Conservation (phyloP, 108 stramenopile species). For the Stephanodiscus triporus region DNA sequence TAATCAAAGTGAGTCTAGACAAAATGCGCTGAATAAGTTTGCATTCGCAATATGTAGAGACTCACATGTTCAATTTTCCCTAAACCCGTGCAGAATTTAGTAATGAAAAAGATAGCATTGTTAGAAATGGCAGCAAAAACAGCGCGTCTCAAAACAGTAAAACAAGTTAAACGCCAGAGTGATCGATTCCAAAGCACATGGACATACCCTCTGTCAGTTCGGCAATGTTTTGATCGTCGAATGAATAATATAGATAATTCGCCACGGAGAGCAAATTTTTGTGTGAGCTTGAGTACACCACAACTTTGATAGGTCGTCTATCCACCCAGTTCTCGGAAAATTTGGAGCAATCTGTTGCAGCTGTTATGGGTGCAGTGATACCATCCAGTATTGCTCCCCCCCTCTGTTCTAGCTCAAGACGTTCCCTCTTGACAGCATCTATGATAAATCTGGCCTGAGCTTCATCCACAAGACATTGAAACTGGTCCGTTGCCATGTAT, state of each 20-base stretch:
- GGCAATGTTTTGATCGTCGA: conserved; percentile 50
- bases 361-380: conserved; percentile 34
- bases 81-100: not conserved
- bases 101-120: not conserved
- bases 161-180: too few species aligned
- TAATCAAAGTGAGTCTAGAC: not conserved
- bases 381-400: conserved; percentile 31
- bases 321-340: conserved; percentile 17
- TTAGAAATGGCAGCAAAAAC: not conserved
- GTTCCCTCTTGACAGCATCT: conserved; percentile 26
- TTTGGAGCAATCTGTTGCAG: conserved; percentile 24
- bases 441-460: conserved; percentile 45
- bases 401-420: conserved; percentile 16
- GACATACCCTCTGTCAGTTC: conserved; percentile 40
- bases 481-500: conserved; percentile 38
- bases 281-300: conserved; percentile 54
- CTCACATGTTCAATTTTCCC: conserved; percentile 34
- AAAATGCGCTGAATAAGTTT: not conserved
- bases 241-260: conserved; percentile 43
- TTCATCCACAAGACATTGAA: conserved; percentile 54
- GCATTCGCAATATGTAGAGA: not conserved
- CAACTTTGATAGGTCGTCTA: conserved; percentile 59
- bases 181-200: not conserved
- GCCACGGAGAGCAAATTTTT: conserved; percentile 48
- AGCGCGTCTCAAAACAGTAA: not conserved